These are phyloP conservation scores for Colletotrichum shisoi DNA, from an alignment of 2,329 filamentous ascomycete species.

Conservation along the genomic window DNA sequence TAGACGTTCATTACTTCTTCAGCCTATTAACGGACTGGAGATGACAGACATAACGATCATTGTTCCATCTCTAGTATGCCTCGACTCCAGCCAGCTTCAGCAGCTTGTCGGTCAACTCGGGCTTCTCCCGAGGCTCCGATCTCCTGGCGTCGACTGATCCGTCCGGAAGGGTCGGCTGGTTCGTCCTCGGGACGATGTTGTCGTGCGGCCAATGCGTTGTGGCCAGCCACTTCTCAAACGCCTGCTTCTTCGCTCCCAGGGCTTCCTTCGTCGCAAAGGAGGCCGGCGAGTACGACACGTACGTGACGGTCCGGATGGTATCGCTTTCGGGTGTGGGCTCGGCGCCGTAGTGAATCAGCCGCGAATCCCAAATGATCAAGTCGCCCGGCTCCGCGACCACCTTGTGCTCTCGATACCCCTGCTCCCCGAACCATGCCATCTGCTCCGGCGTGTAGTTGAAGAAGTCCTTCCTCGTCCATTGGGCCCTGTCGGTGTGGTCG, in stretches of 20 bases:
- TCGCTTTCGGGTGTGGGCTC: conserved; percentile 43
- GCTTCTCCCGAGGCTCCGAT: conserved; percentile 21
- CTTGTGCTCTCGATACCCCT: conserved; percentile 47
- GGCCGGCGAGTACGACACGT: conserved; percentile 49
- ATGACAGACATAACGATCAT: accelerated
- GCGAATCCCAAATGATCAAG: conserved; percentile 49
- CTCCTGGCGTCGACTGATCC: conserved; percentile 38
- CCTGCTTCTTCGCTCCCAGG: conserved; percentile 35
- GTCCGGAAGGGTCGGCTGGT: conserved; percentile 38
- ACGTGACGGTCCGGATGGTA: conserved; percentile 48
- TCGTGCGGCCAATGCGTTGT: conserved; percentile 49
- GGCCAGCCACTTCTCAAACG: conserved; percentile 42
- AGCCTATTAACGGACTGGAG: accelerated
- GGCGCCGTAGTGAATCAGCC: conserved; percentile 47
- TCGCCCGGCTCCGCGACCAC: conserved; percentile 49
- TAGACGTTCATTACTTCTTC: too few species aligned
- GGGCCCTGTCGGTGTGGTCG: conserved; percentile 6
- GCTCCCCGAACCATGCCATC: conserved; percentile 45
- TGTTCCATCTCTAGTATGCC: neutral
- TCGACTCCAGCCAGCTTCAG: conserved; percentile 18
- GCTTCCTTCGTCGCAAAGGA: conserved; percentile 47
- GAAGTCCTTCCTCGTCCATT: conserved; percentile 21
- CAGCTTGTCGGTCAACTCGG: conserved; percentile 7
- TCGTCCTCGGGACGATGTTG: conserved; percentile 48
- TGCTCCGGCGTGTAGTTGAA: conserved; percentile 9